Conservation (phyloP, 2,329 filamentous ascomycete species). For the Aspergillus pseudonomiae region DNA sequence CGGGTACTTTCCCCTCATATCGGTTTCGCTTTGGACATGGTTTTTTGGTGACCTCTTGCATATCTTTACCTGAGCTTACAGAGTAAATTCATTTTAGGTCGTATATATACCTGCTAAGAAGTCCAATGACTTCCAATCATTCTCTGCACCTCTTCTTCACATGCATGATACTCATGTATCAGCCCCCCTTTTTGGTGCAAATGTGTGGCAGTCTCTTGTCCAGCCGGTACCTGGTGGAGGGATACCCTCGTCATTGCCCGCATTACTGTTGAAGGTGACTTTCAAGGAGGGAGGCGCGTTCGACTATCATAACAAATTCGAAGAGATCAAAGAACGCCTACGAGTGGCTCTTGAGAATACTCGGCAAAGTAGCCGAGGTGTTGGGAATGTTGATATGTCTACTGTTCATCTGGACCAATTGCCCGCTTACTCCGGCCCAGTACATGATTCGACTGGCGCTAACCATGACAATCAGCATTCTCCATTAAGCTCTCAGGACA, state of each 20-base stretch:
- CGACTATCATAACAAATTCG: constrained; percentile 82
- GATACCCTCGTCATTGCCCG: constrained; percentile 72
- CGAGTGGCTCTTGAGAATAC: constrained; percentile 72
- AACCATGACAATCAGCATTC: constrained; percentile 11
- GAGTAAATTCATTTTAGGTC: constrained; percentile 58
- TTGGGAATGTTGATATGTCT: constrained; percentile 58
- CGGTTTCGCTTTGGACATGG: constrained; percentile 15
- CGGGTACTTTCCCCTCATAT: constrained; percentile 59
- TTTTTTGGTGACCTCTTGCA: neutral
- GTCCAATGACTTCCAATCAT: constrained; percentile 74
- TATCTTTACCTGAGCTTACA: constrained; percentile 8
- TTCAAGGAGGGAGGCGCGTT: constrained; percentile 96
- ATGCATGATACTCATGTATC: constrained; percentile 83
- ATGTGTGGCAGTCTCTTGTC: constrained; percentile 81
- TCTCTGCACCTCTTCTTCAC: constrained; percentile 85
- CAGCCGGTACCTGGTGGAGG: constrained; percentile 82
- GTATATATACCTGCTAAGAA: constrained; percentile 80
- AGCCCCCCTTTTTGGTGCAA: constrained; percentile 89
- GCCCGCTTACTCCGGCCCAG: constrained; percentile 77
- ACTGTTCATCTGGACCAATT: constrained; percentile 81
- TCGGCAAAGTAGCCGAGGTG: constrained; percentile 43
- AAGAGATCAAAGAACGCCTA: constrained; percentile 80
- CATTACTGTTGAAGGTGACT: constrained; percentile 78
- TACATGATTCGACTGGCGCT: constrained; percentile 33
- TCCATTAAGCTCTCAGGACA: constrained; percentile 17